These are phyloP conservation scores for Microstroma glucosiphilum DNA, from an alignment of 1,284 basidiomycete genomes.

Conservation along the genomic window DNA sequence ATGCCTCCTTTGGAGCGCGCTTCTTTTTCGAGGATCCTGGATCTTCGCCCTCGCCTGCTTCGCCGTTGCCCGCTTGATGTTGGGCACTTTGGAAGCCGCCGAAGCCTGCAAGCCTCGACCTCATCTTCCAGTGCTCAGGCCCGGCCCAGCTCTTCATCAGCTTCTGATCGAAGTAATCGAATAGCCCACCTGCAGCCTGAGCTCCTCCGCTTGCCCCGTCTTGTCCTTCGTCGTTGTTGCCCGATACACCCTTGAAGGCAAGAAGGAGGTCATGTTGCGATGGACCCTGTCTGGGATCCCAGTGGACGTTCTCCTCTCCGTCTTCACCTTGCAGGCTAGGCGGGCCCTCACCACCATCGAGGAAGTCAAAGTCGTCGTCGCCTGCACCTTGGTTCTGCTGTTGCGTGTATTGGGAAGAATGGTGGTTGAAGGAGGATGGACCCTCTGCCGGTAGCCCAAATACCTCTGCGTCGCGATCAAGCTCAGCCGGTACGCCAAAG, in stretches of 20 bases:
- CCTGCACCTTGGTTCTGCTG: neutral
- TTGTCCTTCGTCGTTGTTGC: conserved; percentile 11
- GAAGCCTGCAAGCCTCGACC: conserved; percentile 12
- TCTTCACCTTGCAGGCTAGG: neutral
- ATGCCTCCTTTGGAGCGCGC: conserved; percentile 60
- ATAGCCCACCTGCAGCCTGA: conserved; percentile 43
- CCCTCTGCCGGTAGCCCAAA: conserved; percentile 1
- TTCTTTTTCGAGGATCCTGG: neutral
- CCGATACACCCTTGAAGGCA: conserved; percentile 14
- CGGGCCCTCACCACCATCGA: neutral
- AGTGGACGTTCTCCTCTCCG: neutral
- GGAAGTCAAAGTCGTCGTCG: conserved; percentile 1
- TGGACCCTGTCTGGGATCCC: conserved; percentile 3
- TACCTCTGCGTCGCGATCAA: conserved; percentile 3
- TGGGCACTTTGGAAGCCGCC: neutral
- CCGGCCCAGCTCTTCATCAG: conserved; percentile 95
- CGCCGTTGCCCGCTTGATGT: neutral
- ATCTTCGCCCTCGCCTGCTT: neutral
- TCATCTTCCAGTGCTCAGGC: conserved; percentile 94
- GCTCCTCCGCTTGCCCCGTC: conserved; percentile 53
- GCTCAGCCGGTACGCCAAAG: conserved; percentile 4
- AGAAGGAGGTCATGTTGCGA: conserved; percentile 11
- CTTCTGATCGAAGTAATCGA: conserved; percentile 89
- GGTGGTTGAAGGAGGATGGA: neutral
- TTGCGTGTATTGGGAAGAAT: neutral